Percentiles rank a stretch among this genome's conserved stretches.
Evolutionary conservation across 1,284 basidiomycete genomes (phyloP).

Genomic region (Puccinia hordei): DNA sequence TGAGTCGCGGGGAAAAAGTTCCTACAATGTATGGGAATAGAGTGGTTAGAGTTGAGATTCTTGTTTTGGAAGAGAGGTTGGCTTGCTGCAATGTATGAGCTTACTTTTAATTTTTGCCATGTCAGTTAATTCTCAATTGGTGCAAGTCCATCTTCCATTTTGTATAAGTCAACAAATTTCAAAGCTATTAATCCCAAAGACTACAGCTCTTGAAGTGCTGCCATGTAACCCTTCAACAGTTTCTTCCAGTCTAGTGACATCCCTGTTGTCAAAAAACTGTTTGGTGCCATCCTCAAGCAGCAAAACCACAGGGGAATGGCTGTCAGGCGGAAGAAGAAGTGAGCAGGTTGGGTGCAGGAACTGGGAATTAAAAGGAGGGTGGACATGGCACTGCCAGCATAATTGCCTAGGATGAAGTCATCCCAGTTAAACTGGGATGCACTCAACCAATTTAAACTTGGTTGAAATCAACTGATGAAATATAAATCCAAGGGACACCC

Average conservation of each 20-base stretch:
- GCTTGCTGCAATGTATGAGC: background rate
- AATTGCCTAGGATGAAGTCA: no score
- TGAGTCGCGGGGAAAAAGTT: background rate
- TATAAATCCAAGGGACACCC: no score
- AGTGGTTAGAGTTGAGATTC: background rate
- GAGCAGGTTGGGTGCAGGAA: background rate
- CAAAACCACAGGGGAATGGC: constrained; percentile 3
- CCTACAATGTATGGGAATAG: constrained; percentile 7
- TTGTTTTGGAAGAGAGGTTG: constrained; percentile 12
- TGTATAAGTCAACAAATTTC: constrained; percentile 8
- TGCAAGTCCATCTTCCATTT: constrained; percentile 12
- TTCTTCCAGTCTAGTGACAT: background rate
- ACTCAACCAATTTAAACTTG: no score
- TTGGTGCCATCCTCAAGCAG: background rate
- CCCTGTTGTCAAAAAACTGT: constrained; percentile 15
- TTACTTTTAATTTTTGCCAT: constrained; percentile 12
- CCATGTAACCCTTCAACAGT: constrained; percentile 9
- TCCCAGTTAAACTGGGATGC: no score
- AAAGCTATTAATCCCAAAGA: constrained; percentile 11
- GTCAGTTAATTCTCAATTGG: constrained; percentile 8
- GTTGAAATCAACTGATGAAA: no score
- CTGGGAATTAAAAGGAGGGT: constrained; percentile 1
- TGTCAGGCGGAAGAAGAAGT: constrained; percentile 6
- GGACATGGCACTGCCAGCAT: no score
- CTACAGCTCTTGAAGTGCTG: constrained; percentile 7